Base-by-base conservation (phyloP, 306 rosid species). In the Inga laurina region DNA sequence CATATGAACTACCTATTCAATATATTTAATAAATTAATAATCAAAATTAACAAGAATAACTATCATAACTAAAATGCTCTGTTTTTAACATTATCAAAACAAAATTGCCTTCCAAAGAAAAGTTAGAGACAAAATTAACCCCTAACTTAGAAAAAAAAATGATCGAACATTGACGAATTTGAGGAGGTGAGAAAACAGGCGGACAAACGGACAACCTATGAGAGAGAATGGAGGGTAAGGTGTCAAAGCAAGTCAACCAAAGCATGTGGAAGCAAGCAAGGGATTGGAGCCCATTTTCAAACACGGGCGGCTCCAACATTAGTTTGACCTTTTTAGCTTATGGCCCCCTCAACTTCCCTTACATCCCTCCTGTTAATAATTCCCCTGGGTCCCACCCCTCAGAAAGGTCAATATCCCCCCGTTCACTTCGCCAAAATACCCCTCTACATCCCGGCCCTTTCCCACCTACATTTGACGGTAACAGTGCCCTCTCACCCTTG, bases 391-490 rank as follows among this genome's bases (percentile, higher is more conserved):
- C 84, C 87, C 87, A 84, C 16, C 4, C 3, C 44, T 5, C 32
- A 79, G 39, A 72, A 72, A 82, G 81, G 77, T 88, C 89, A 88
- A 85, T 77, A 77, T 80, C 72, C 71, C 56, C 76, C 27, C 44
- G 19, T 14, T 14, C 18, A 12, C 30, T 43, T 72, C 82, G 75
- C 75, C 69, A 77, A 74, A 83, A 81, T 59, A 32, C 54, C 75
- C 75, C 83, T 72, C 90, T 82, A 80, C 77, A 76, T 86, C 87
- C 81, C 59, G 66, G 66, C 16, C 83, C 21, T 21, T 82, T 86
- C 79, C 81, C 72, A 86, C 83, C 91, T 44, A 43, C 76, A 82
- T 74, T 83, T 86, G 89, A 91, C 90, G 84, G 84, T 13, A 84
- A 81, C 83, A 86, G 87, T 52, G 49, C 78, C 46, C 22, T 21